These are phyloP conservation scores for Solanum raphanifolium DNA, from an alignment of 257 asterid genomes.

Conservation along the genomic window DNA sequence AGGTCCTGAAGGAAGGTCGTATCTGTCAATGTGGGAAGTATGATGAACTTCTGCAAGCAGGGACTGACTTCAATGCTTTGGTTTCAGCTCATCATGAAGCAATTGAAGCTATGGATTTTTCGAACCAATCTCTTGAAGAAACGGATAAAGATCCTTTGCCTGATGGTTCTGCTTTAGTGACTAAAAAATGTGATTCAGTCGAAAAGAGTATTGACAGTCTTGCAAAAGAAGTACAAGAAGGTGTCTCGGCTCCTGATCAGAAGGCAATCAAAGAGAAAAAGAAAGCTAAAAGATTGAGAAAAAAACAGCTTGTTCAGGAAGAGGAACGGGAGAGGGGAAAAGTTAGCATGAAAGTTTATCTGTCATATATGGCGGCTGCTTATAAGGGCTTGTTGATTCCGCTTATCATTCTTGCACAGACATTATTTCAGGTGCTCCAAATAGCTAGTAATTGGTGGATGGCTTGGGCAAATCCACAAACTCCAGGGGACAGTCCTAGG, in stretches of 20 bases:
- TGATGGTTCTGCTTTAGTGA: slow-evolving; percentile 37
- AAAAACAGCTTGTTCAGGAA: slow-evolving; percentile 95
- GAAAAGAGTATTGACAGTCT: slow-evolving; percentile 39
- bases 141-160: slow-evolving; percentile 42
- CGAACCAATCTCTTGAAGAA: slow-evolving; percentile 52
- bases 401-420: slow-evolving; percentile 76
- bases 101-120: slow-evolving; percentile 87
- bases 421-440: slow-evolving; percentile 90
- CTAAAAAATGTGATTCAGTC: slow-evolving; percentile 45
- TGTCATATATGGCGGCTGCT: slow-evolving; percentile 93
- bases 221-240: slow-evolving; percentile 53
- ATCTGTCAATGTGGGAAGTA: slow-evolving; percentile 93
- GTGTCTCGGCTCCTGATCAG: slow-evolving; percentile 54
- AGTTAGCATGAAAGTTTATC: slow-evolving; percentile 94
- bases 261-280: slow-evolving; percentile 86
- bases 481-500: slow-evolving; percentile 62
- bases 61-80: slow-evolving; percentile 81
- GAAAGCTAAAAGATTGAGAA: slow-evolving; percentile 74
- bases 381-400: slow-evolving; percentile 89
- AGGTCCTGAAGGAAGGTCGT: slow-evolving; percentile 94
- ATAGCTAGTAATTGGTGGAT: slow-evolving; percentile 99
- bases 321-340: slow-evolving; percentile 95
- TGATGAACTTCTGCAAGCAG: slow-evolving; percentile 90
- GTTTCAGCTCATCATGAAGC: slow-evolving; percentile 97
- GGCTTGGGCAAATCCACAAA: slow-evolving; percentile 99